Conservation (phyloP, 345 rosid genomes). For the Draba incana region DNA sequence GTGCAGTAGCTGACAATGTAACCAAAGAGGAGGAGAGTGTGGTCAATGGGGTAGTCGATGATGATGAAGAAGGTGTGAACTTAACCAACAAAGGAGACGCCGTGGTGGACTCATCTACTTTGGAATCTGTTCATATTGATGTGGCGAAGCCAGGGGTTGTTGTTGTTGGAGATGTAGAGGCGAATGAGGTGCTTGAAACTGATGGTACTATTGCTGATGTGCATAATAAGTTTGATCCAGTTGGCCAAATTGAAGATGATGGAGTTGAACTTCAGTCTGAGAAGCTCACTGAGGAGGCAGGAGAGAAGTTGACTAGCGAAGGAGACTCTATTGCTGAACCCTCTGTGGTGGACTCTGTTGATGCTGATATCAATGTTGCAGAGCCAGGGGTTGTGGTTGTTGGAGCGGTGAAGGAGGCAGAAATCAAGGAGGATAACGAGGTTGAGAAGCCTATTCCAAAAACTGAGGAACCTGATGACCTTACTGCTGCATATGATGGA, state of each 20-base stretch:
- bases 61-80: constrained; percentile 39
- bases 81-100: constrained; percentile 43
- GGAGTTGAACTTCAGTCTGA: constrained; percentile 32
- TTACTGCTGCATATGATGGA: constrained; percentile 38
- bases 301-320: constrained; percentile 39
- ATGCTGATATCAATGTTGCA: constrained; percentile 37
- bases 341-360: constrained; percentile 37
- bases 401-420: constrained; percentile 33
- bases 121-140: constrained; percentile 43
- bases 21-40: constrained; percentile 35
- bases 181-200: constrained; percentile 41
- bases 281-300: constrained; percentile 41
- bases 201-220: constrained; percentile 41
- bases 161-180: constrained; percentile 51
- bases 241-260: constrained; percentile 31
- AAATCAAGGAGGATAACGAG: constrained; percentile 27
- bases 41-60: constrained; percentile 15
- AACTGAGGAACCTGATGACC: constrained; percentile 32
- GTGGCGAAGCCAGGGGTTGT: constrained; percentile 41
- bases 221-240: constrained; percentile 52
- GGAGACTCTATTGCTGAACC: constrained; percentile 48
- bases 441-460: constrained; percentile 28
- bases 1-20: constrained; percentile 35
- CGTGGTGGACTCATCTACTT: constrained; percentile 30
- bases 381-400: constrained; percentile 47